Conservation (phyloP, 2,329 filamentous ascomycete species). For the Neocatenulostroma microsporum region DNA sequence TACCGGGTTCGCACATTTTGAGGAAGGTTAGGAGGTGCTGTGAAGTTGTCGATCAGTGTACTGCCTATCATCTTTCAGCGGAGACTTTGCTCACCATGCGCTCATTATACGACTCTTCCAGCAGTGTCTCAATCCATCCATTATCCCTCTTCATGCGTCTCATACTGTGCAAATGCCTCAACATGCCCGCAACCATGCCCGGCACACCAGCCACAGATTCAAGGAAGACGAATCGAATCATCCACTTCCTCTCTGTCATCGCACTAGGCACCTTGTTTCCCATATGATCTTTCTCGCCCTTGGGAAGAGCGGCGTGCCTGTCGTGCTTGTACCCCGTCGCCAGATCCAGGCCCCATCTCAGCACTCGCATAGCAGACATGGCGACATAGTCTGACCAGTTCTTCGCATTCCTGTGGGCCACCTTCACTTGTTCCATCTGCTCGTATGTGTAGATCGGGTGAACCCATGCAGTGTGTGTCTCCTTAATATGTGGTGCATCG, state of each 20-base stretch:
- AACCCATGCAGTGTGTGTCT: constrained; percentile 42
- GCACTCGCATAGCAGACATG: constrained; percentile 64
- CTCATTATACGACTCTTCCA: constrained; percentile 33
- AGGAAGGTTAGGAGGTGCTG: constrained; percentile 76
- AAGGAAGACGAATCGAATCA: constrained; percentile 86
- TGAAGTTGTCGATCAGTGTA: too few relatives aligned
- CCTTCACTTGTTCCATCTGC: constrained; percentile 65
- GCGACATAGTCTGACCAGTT: constrained; percentile 72
- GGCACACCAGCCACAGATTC: constrained; percentile 93
- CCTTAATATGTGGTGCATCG: constrained; percentile 37
- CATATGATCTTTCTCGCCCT: constrained; percentile 29
- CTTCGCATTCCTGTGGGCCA: constrained; percentile 68
- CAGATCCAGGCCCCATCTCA: constrained; percentile 73
- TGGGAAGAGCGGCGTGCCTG: constrained; percentile 34
- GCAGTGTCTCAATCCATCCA: constrained; percentile 63
- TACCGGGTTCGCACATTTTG: constrained; percentile 79
- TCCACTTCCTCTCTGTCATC: constrained; percentile 82
- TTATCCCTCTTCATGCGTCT: constrained; percentile 85
- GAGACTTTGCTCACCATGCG: too few relatives aligned
- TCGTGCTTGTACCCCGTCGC: constrained; percentile 75
- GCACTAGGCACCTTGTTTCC: constrained; percentile 46
- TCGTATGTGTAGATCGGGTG: constrained; percentile 60
- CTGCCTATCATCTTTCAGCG: too few relatives aligned
- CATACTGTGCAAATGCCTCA: constrained; percentile 78
- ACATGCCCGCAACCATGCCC: constrained; percentile 93